Evolutionary conservation across 2,329 filamentous ascomycete species (phyloP).

Genomic region (Diplocarpon mali): DNA sequence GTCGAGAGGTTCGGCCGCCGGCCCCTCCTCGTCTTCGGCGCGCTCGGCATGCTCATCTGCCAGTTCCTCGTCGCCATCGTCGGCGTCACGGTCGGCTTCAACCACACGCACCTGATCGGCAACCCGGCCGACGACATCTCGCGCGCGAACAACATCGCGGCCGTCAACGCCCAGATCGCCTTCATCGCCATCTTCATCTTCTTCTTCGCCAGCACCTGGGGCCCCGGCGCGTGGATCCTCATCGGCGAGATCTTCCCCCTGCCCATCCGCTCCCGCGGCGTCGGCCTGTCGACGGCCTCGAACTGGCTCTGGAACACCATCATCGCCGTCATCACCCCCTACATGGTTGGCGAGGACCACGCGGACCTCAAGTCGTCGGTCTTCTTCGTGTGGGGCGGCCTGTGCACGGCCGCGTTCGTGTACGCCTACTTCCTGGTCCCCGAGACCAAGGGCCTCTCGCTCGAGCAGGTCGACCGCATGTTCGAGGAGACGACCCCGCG

Average conservation of each 20-base stretch:
- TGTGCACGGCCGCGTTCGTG: slow-evolving; percentile 42
- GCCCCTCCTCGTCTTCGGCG: slow-evolving; percentile 67
- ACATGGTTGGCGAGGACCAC: slow-evolving; percentile 50
- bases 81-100: slow-evolving; percentile 46
- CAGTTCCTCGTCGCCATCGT: slow-evolving; percentile 79
- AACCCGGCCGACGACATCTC: slow-evolving; percentile 22
- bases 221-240: slow-evolving; percentile 64
- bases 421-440: slow-evolving; percentile 52
- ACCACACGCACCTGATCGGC: slow-evolving; percentile 2
- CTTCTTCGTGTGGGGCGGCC: slow-evolving; percentile 50
- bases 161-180: slow-evolving; percentile 59
- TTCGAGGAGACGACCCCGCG: slow-evolving; percentile 38
- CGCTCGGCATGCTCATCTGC: slow-evolving; percentile 70
- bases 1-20: slow-evolving; percentile 77
- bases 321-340: slow-evolving; percentile 61
- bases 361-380: slow-evolving; percentile 31
- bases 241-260: slow-evolving; percentile 88
- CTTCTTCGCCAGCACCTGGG: slow-evolving; percentile 86
- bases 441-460: slow-evolving; percentile 63
- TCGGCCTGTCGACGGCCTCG: slow-evolving; percentile 74
- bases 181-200: slow-evolving; percentile 92
- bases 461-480: slow-evolving; percentile 63
- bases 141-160: slow-evolving; percentile 41
- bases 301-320: slow-evolving; percentile 85
- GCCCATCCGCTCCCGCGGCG: slow-evolving; percentile 78